A percentile compares a stretch with the other conserved stretches of the same genome.
Evolutionary conservation across 1,139 yeast genomes (phyloP).

Genomic region (Suhomyces anneliseae): DNA sequence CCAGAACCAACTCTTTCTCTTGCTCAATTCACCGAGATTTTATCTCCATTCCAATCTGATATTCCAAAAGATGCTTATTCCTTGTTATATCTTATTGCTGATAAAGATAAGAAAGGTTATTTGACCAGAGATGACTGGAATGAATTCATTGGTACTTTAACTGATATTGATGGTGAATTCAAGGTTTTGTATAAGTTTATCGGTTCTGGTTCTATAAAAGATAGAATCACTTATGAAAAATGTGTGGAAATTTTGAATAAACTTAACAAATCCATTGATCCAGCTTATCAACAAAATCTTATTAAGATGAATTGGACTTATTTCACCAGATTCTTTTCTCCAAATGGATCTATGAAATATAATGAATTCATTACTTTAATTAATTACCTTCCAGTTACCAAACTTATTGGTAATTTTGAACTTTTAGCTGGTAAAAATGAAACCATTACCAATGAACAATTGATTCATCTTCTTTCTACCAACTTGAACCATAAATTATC

Average conservation of each 20-base stretch:
- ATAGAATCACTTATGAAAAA: constrained; percentile 31
- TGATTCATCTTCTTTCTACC: constrained; percentile 35
- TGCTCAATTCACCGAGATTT: constrained; percentile 39
- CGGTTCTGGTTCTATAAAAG: constrained; percentile 7
- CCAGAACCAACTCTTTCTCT: constrained; percentile 27
- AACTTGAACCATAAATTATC: constrained; percentile 47
- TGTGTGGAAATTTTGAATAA: constrained; percentile 40
- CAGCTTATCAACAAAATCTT: constrained; percentile 43
- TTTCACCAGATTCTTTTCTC: constrained; percentile 44
- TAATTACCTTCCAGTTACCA: constrained; percentile 48
- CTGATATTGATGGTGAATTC: constrained; percentile 58
- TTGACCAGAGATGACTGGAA: constrained; percentile 61
- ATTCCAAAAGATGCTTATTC: constrained; percentile 42
- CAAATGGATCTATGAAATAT: constrained; percentile 39
- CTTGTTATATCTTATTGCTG: constrained; percentile 64
- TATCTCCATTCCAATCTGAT: constrained; percentile 46
- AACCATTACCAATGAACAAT: constrained; percentile 32
- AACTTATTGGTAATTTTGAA: constrained; percentile 48
- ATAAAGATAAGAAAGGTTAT: constrained; percentile 61
- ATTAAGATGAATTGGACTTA: constrained; percentile 48
- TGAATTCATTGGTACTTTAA: constrained; percentile 54
- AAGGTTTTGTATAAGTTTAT: constrained; percentile 42
- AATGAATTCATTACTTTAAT: constrained; percentile 44
- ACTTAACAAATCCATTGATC: constrained; percentile 44
- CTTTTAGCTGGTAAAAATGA: constrained; percentile 38